Evolutionary conservation across 768 basidiomycete genomes (phyloP), one percentile per base, ranked within the genome.

Genomic region (Lentinula detonsa): DNA sequence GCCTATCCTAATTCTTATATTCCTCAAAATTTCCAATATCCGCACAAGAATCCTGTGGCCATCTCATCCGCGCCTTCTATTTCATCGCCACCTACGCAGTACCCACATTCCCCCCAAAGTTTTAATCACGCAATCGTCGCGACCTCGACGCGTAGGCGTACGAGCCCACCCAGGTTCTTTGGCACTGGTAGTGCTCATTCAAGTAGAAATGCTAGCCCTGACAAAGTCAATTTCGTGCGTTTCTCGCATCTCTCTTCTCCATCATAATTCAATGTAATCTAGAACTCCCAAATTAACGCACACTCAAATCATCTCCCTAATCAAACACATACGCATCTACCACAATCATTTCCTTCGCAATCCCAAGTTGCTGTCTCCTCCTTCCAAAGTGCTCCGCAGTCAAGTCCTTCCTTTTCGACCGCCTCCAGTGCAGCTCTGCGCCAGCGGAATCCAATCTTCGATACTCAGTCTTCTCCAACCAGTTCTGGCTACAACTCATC

Each of bases 111-210:
- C 9, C 42, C 21, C 11, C 56, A 54, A 16, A 11, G 33, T 40
- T 54, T 35, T 28, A 34, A n/a, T 54, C 6, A 6, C 4, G 34
- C 3, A 23, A 54, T 1, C 8, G n/a, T 18, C 15, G 11, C 18
- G 9, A 54, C 53, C 11, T 13, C 53, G 31, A 39, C 56, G 21
- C 40, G 28, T 35, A 43, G 56, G 21, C 56, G 56, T 31, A 39
- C 9, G 4, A 57, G 56, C 15, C 56, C 56, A 18, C 56, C 56
- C 21, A 57, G 42, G n/a, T 57, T 57, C 11, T 46, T 57, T 46
- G 42, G 15, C 4, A 35, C 15, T 57, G 33, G 53, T 15, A 40
- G 53, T 40, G 9, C 13, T 34, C 5, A n/a, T n/a, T 21, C 53
- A 6, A 54, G 53, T 40, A 54, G 53, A 40, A 54, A 54, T 23